These are phyloP conservation scores for Fistulinella cinereoalba DNA, from an alignment of 1,284 basidiomycete species.

Conservation along the genomic window DNA sequence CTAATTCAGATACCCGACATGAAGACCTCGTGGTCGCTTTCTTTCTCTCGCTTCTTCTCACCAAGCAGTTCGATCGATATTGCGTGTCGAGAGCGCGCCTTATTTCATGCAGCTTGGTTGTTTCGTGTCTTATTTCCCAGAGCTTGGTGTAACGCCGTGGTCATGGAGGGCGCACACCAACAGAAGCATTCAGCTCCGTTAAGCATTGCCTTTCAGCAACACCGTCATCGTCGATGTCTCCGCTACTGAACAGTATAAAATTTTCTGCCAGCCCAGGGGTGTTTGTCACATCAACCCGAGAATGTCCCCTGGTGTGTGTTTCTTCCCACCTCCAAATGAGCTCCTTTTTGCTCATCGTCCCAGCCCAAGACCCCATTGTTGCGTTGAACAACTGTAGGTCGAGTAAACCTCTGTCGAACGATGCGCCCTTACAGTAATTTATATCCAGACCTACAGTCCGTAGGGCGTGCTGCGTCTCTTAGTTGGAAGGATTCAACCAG, in stretches of 20 bases:
- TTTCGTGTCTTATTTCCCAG: constrained; percentile 29
- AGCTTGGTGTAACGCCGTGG: constrained; percentile 28
- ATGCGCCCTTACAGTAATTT: constrained; percentile 3
- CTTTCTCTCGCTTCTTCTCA: constrained; percentile 34
- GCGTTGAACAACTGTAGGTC: constrained; percentile 46
- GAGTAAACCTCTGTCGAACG: neutral
- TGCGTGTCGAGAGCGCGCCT: constrained; percentile 33
- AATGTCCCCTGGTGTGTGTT: constrained; percentile 27
- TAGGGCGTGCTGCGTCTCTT: constrained; percentile 40
- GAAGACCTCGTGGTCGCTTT: constrained; percentile 35
- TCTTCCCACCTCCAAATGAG: neutral
- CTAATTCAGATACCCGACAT: constrained; percentile 38
- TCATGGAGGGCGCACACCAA: constrained; percentile 24
- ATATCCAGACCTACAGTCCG: constrained; percentile 50
- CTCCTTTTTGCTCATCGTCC: constrained; percentile 16
- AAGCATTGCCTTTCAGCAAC: constrained; percentile 29
- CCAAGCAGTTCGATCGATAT: constrained; percentile 36
- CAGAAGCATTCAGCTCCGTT: constrained; percentile 27
- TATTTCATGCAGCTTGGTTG: constrained; percentile 32
- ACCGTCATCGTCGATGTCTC: constrained; percentile 26
- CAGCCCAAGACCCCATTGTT: constrained; percentile 33
- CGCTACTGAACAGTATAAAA: constrained; percentile 29
- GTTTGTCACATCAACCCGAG: constrained; percentile 10
- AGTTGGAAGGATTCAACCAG: constrained; percentile 51
- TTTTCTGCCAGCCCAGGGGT: constrained; percentile 15